A percentile compares a stretch with the other conserved stretches of the same genome.
Evolutionary conservation across 805 yeast species (phyloP).

Genomic region (Wickerhamomyces sydowiorum): DNA sequence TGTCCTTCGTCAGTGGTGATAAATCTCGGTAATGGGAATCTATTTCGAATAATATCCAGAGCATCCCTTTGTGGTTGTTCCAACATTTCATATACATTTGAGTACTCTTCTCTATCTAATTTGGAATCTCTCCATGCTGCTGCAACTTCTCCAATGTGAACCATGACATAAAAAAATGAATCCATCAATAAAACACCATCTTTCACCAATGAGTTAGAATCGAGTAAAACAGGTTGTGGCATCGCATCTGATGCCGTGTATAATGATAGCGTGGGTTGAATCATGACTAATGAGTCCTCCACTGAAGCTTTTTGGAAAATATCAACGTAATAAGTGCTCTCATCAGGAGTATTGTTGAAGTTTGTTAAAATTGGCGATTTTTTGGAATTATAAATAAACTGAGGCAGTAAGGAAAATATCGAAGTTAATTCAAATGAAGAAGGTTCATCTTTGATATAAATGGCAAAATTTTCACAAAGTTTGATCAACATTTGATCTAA

Average conservation of each 20-base stretch:
- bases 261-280: constrained; percentile 88
- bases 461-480: constrained; percentile 86
- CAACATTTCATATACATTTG: constrained; percentile 71
- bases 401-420: constrained; percentile 81
- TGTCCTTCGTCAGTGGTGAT: constrained; percentile 96
- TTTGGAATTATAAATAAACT: constrained; percentile 87
- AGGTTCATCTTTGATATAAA: constrained; percentile 79
- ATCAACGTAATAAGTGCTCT: constrained; percentile 90
- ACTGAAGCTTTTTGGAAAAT: constrained; percentile 80
- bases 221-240: constrained; percentile 83
- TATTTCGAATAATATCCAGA: constrained; percentile 74
- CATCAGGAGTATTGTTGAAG: constrained; percentile 96
- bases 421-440: constrained; percentile 73
- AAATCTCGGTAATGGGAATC: constrained; percentile 95
- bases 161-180: constrained; percentile 91
- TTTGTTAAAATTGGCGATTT: constrained; percentile 91
- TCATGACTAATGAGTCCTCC: constrained; percentile 89
- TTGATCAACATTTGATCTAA: constrained; percentile 79
- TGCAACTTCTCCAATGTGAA: constrained; percentile 86
- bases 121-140: constrained; percentile 93
- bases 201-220: constrained; percentile 81
- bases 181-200: constrained; percentile 82
- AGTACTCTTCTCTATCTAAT: constrained; percentile 80
- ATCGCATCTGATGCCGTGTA: constrained; percentile 66
- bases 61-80: constrained; percentile 88